A percentile compares a stretch with the other conserved stretches of the same genome.
Evolutionary conservation across 1,284 basidiomycete species (phyloP).

Genomic region (Sporisorium sorghi): DNA sequence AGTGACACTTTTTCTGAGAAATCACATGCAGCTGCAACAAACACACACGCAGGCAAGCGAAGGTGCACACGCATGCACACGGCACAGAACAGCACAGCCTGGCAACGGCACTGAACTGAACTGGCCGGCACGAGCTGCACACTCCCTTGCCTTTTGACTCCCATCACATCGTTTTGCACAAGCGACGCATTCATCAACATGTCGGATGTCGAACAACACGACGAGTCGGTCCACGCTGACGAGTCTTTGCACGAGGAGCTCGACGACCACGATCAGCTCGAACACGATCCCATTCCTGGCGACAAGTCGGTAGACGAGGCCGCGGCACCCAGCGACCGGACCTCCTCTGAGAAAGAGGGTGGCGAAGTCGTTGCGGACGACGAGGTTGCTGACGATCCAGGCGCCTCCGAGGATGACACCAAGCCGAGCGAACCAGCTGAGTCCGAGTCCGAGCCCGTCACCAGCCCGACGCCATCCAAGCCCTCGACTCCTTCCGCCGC

Average conservation of each 20-base stretch:
- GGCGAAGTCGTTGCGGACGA: slow-evolving; percentile 21
- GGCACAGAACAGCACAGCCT: neutral
- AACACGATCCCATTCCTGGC: slow-evolving; percentile 8
- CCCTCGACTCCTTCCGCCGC: slow-evolving; percentile 17
- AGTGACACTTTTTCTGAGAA: slow-evolving; percentile 40
- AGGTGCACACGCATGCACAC: slow-evolving; percentile 16
- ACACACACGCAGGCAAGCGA: slow-evolving; percentile 10
- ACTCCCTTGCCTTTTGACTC: neutral
- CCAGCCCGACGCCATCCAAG: slow-evolving; percentile 11
- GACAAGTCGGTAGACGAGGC: slow-evolving; percentile 25
- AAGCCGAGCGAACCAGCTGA: slow-evolving; percentile 12
- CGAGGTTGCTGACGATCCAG: slow-evolving; percentile 6
- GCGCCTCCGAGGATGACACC: slow-evolving; percentile 8
- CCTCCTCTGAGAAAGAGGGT: slow-evolving; percentile 46
- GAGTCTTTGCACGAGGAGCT: slow-evolving; percentile 12
- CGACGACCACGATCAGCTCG: slow-evolving; percentile 15
- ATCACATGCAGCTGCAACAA: slow-evolving; percentile 28
- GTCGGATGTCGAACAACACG: slow-evolving; percentile 24
- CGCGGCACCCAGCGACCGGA: slow-evolving; percentile 29
- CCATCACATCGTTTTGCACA: neutral
- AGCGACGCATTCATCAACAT: slow-evolving; percentile 12
- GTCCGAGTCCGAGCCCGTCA: neutral
- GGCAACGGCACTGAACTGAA: neutral
- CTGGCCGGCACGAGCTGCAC: neutral
- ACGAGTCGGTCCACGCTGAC: slow-evolving; percentile 14